Evolutionary conservation across 2,329 filamentous ascomycete species (phyloP).

Genomic region (Setomelanomma holmii): DNA sequence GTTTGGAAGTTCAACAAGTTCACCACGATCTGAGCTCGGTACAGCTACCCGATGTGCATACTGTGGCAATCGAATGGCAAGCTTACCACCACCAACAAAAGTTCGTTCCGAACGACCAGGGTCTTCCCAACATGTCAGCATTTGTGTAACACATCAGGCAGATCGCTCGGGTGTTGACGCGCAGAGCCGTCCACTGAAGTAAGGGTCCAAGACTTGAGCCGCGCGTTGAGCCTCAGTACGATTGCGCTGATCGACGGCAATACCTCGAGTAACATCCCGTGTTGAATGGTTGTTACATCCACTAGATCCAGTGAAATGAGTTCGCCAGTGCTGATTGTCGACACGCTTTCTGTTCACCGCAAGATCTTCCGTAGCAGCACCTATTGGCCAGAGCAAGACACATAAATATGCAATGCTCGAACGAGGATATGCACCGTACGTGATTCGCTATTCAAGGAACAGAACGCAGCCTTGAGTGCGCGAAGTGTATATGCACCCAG

Average conservation of each 20-base stretch:
- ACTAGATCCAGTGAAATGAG: neutral
- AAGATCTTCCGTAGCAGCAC: neutral
- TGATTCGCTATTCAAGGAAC: neutral
- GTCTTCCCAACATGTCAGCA: neutral
- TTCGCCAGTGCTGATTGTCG: neutral
- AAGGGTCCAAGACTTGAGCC: neutral
- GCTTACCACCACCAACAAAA: neutral
- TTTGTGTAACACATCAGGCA: neutral
- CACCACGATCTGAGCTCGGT: neutral
- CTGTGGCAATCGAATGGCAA: neutral
- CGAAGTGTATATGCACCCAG: neutral
- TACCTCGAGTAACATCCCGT: neutral
- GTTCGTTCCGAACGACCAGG: neutral
- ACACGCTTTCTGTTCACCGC: neutral
- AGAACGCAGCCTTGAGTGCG: neutral
- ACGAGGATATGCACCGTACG: neutral
- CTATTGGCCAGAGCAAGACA: neutral
- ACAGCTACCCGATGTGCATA: neutral
- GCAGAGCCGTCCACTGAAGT: neutral
- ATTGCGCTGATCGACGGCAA: neutral
- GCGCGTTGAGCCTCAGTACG: neutral
- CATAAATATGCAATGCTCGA: neutral
- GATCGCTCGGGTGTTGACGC: neutral
- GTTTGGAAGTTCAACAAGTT: neutral
- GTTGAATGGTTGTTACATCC: neutral